A percentile compares a stretch with the other conserved stretches of the same genome.
Evolutionary conservation across 257 asterid genomes (phyloP).

Genomic region (Lycium ferocissimum): DNA sequence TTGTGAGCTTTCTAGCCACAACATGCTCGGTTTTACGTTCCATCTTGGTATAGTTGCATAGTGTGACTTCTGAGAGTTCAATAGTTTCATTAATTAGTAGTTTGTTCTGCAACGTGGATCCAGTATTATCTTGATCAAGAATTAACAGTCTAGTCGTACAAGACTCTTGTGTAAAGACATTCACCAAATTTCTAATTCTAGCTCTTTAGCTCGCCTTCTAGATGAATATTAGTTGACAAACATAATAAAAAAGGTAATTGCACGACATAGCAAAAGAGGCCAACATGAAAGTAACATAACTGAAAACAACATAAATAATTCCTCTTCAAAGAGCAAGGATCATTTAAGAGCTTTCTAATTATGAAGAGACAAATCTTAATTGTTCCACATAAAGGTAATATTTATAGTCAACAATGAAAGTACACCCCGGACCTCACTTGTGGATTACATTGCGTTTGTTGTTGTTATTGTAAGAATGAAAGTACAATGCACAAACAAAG

Average conservation of each 20-base stretch:
- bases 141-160: no score
- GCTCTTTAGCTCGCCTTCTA: background rate
- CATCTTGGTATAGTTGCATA: background rate
- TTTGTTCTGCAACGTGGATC: background rate
- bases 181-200: background rate
- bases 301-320: background rate
- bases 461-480: no score
- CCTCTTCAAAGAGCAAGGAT: background rate
- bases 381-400: background rate
- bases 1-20: background rate
- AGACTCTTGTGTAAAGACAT: background rate
- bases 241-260: background rate
- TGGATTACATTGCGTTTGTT: no score
- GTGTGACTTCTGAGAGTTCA: background rate
- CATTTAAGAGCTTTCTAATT: background rate
- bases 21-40: background rate
- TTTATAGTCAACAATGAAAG: background rate
- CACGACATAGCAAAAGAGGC: background rate
- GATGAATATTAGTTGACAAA: background rate
- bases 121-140: background rate
- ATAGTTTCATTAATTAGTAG: background rate
- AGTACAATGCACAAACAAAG: no score
- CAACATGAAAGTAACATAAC: background rate
- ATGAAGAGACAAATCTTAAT: background rate
- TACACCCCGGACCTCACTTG: no score